phyloP scores from a whole-genome alignment of 2,329 filamentous ascomycete genomes.

The Berkeleyomyces basicola region DNA sequence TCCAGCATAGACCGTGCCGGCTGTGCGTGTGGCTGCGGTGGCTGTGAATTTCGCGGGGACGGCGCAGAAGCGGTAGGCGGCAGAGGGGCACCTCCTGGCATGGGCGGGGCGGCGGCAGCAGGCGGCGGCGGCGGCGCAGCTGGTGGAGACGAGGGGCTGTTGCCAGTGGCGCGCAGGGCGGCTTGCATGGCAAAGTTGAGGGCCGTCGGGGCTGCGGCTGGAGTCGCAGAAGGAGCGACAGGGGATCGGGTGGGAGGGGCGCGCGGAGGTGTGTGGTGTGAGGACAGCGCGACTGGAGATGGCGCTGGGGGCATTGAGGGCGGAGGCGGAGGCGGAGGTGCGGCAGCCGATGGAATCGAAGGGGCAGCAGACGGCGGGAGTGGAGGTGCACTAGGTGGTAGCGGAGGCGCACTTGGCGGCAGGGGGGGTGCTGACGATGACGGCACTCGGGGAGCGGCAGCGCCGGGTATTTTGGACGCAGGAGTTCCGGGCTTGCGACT shows the following conservation, averaged over 20 bases:
- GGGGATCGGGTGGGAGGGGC: slow-evolving; percentile 1
- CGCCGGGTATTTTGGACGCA: slow-evolving; percentile 23
- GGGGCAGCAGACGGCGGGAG: slow-evolving; percentile 26
- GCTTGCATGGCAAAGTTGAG: slow-evolving; percentile 13
- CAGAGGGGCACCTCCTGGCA: slow-evolving; percentile 24
- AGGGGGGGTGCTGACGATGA: slow-evolving; percentile 24
- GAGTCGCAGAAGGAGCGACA: background rate
- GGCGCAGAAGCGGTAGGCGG: slow-evolving; percentile 20
- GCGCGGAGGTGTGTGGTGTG: slow-evolving; percentile 19
- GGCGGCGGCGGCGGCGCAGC: slow-evolving; percentile 24
- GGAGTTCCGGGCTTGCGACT: slow-evolving; percentile 33
- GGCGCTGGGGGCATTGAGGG: slow-evolving; percentile 21
- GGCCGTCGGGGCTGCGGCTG: background rate
- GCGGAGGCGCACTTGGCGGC: slow-evolving; percentile 26
- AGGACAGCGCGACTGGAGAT: background rate
- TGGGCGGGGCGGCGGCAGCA: slow-evolving; percentile 25
- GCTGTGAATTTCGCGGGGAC: slow-evolving; percentile 13
- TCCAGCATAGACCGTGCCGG: slow-evolving; percentile 49
- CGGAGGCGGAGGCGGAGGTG: slow-evolving; percentile 19
- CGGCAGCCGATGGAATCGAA: slow-evolving; percentile 24
- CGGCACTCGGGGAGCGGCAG: slow-evolving; percentile 23
- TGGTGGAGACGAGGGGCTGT: slow-evolving; percentile 21
- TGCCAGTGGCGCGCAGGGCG: slow-evolving; percentile 8
- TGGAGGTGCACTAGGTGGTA: slow-evolving; percentile 22
- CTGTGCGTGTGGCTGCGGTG: background rate